Percentiles rank a stretch among this genome's conserved stretches.
phyloP scores from a whole-genome alignment of 2,329 filamentous ascomycete genomes.

The Aspergillus sp. region DNA sequence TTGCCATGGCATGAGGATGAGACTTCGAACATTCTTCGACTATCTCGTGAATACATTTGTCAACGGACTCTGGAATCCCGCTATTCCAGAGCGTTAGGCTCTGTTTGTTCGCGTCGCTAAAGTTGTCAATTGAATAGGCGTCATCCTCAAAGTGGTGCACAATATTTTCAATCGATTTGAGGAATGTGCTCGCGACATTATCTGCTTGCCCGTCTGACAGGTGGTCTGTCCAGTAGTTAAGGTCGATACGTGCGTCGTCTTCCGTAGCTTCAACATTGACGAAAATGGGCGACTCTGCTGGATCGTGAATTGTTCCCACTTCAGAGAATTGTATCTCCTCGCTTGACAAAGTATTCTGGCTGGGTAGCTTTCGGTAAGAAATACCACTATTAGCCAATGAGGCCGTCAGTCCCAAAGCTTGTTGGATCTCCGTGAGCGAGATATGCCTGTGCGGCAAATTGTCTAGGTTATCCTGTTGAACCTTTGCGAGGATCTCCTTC shows the following conservation, averaged over 20 bases:
- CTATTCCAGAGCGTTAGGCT: conserved; percentile 36
- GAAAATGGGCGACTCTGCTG: conserved; percentile 52
- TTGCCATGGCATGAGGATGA: conserved; percentile 30
- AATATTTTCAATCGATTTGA: conserved; percentile 42
- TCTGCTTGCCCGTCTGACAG: conserved; percentile 43
- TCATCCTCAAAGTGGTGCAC: conserved; percentile 36
- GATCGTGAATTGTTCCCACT: conserved; percentile 47
- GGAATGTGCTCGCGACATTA: conserved; percentile 43
- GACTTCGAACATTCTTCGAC: conserved; percentile 28
- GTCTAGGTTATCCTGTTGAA: conserved; percentile 52
- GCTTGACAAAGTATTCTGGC: conserved; percentile 25
- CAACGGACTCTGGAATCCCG: conserved; percentile 22
- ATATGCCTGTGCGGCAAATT: conserved; percentile 48
- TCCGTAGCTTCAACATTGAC: conserved; percentile 53
- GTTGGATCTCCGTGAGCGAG: conserved; percentile 51
- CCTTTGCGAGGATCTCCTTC: conserved; percentile 41
- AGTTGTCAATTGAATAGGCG: conserved; percentile 37
- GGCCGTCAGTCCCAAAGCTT: conserved; percentile 43
- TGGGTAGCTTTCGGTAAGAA: conserved; percentile 49
- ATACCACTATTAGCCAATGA: conserved; percentile 52
- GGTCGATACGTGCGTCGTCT: conserved; percentile 37
- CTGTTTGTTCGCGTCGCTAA: conserved; percentile 41
- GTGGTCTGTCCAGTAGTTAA: conserved; percentile 47
- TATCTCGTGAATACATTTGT: conserved; percentile 33
- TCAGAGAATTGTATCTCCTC: conserved; percentile 42